phyloP scores from a whole-genome alignment of 257 asterid species.

The Pogostemon cablin region DNA sequence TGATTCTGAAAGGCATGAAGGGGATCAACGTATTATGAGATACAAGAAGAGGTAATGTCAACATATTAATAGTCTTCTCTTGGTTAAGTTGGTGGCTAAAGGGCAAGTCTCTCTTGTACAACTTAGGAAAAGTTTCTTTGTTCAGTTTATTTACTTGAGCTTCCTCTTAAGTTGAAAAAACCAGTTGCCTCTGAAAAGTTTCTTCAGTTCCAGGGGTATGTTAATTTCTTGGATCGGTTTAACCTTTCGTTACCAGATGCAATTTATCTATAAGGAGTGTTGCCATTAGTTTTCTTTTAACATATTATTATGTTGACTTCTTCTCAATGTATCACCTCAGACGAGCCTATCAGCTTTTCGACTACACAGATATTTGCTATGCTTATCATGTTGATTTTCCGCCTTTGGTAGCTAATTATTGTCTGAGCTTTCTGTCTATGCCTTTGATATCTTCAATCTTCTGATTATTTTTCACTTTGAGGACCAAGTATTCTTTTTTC shows the following conservation, averaged over 20 bases:
- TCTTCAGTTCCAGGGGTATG: background rate
- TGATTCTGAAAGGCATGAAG: slow-evolving; percentile 93
- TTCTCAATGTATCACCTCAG: slow-evolving; percentile 13
- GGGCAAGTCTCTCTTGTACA: slow-evolving; percentile 21
- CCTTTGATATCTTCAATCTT: slow-evolving; percentile 14
- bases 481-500: slow-evolving; percentile 14
- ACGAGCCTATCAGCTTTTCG: background rate
- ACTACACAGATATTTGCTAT: slow-evolving; percentile 16
- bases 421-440: slow-evolving; percentile 17
- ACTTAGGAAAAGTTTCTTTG: slow-evolving; percentile 20
- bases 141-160: slow-evolving; percentile 19
- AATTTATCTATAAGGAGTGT: slow-evolving; percentile 14
- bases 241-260: slow-evolving; percentile 15
- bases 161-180: slow-evolving; percentile 23
- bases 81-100: slow-evolving; percentile 19
- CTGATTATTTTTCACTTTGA: background rate
- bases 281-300: slow-evolving; percentile 6
- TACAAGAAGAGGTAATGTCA: slow-evolving; percentile 69
- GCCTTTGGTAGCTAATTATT: slow-evolving; percentile 17
- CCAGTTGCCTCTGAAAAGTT: background rate
- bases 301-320: background rate
- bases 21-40: slow-evolving; percentile 91
- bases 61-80: slow-evolving; percentile 29
- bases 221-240: background rate
- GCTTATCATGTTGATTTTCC: background rate